A percentile compares a stretch with the other conserved stretches of the same genome.
Conservation (phyloP, 2,329 filamentous ascomycete genomes). For the Aureobasidium sp. region DNA sequence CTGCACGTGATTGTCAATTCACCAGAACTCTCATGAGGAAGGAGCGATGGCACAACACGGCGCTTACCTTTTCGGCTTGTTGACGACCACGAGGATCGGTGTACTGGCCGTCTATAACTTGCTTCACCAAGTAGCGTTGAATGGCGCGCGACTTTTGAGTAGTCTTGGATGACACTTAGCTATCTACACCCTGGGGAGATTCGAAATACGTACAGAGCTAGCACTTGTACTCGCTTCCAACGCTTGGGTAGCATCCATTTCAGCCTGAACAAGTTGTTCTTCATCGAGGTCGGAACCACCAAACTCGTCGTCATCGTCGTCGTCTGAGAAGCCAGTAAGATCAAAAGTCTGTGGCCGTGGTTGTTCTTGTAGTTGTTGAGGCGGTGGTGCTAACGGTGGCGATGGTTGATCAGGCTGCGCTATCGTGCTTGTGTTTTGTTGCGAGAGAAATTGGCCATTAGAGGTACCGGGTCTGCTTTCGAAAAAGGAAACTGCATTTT, state of each 20-base stretch:
- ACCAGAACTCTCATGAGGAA: neutral
- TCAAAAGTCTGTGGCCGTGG: neutral
- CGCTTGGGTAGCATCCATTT: conserved; percentile 65
- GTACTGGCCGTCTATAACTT: conserved; percentile 63
- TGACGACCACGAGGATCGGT: conserved; percentile 51
- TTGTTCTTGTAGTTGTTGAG: neutral
- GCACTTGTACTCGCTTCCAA: conserved; percentile 32
- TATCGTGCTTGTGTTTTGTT: neutral
- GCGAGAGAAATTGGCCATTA: neutral
- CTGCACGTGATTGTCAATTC: conserved; percentile 39
- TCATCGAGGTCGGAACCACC: conserved; percentile 63
- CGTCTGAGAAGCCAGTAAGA: conserved; percentile 11
- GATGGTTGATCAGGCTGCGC: neutral
- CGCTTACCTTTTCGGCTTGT: conserved; percentile 21
- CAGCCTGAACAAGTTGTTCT: conserved; percentile 58
- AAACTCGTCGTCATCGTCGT: conserved; percentile 59
- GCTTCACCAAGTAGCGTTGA: conserved; percentile 76
- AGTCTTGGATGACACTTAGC: conserved; percentile 44
- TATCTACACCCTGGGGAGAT: conserved; percentile 16
- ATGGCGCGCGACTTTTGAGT: conserved; percentile 63
- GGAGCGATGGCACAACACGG: neutral
- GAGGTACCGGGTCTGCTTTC: conserved; percentile 13
- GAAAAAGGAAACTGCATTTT: conserved; percentile 31
- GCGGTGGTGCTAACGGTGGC: neutral
- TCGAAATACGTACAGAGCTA: conserved; percentile 47